Percentiles rank a stretch among this genome's conserved stretches.
phyloP scores from a whole-genome alignment of 345 rosid genomes.

The Bruguiera sexangula region DNA sequence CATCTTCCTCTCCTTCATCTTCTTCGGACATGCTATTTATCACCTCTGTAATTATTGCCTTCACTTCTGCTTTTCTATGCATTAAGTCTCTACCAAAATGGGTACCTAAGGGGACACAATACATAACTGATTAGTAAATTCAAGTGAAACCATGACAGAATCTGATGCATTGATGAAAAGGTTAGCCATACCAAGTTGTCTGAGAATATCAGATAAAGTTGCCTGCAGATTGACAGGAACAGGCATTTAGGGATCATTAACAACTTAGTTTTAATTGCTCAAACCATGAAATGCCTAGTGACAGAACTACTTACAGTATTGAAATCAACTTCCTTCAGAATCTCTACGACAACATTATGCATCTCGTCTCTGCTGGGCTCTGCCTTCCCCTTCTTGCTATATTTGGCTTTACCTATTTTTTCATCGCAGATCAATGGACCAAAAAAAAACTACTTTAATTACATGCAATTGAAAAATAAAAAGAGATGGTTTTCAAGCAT shows the following conservation, averaged over 20 bases:
- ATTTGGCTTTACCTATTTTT: slow-evolving; percentile 53
- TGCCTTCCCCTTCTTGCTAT: slow-evolving; percentile 55
- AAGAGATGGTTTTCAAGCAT: too few relatives aligned
- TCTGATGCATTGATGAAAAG: slow-evolving; percentile 1
- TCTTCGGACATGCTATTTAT: slow-evolving; percentile 90
- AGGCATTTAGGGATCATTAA: neutral
- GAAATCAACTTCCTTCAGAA: slow-evolving; percentile 93
- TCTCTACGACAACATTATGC: slow-evolving; percentile 73
- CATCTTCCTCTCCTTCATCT: slow-evolving; percentile 59
- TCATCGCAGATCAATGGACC: neutral
- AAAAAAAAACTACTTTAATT: too few relatives aligned
- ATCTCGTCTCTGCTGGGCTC: slow-evolving; percentile 85
- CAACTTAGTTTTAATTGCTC: too few relatives aligned
- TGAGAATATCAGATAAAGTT: slow-evolving; percentile 82
- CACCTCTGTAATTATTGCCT: slow-evolving; percentile 82
- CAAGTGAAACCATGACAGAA: neutral
- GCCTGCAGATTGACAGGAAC: slow-evolving; percentile 53
- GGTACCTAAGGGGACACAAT: slow-evolving; percentile 38
- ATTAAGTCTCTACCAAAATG: slow-evolving; percentile 69
- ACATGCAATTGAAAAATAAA: too few relatives aligned
- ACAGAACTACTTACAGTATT: slow-evolving; percentile 60
- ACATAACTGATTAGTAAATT: slow-evolving; percentile 4
- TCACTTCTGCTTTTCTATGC: slow-evolving; percentile 88
- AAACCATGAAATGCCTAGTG: neutral
- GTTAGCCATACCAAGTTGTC: slow-evolving; percentile 60